Conservation (phyloP, 2,329 filamentous ascomycete genomes). For the Colletotrichum agaves region DNA sequence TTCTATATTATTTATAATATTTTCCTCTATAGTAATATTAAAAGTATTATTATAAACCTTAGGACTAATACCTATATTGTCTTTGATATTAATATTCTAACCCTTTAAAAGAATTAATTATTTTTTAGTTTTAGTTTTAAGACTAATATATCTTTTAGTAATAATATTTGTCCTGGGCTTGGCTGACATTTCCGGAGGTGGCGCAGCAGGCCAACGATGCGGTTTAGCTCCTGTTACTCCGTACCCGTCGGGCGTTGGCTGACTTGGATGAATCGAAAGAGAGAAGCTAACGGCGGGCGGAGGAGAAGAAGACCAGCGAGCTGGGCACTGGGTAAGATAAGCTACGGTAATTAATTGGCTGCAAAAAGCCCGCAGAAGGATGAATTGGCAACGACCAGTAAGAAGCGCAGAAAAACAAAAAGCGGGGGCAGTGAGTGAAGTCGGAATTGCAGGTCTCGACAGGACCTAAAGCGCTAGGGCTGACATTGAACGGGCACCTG, state of each 20-base stretch:
- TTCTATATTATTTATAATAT: too few species aligned
- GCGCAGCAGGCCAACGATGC: conserved; percentile 15
- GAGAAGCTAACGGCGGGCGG: neutral
- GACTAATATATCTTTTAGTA: too few species aligned
- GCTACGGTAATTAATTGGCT: too few species aligned
- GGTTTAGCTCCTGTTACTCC: conserved; percentile 1
- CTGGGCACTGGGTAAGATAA: conserved; percentile 5
- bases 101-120: too few species aligned
- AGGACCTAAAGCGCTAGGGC: conserved; percentile 1
- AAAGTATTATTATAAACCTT: too few species aligned
- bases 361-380: neutral
- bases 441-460: neutral
- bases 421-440: conserved; percentile 1
- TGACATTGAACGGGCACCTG: conserved; percentile 9
- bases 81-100: too few species aligned
- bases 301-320: neutral
- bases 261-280: neutral
- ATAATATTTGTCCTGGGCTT: too few species aligned
- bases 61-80: too few species aligned
- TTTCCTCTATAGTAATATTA: too few species aligned
- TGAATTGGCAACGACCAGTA: neutral
- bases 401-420: neutral
- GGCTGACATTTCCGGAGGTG: conserved; percentile 17
- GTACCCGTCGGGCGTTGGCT: conserved; percentile 16
- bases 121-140: too few species aligned